Conservation (phyloP, 177 flowering plant genomes). For the Telopea speciosissima region DNA sequence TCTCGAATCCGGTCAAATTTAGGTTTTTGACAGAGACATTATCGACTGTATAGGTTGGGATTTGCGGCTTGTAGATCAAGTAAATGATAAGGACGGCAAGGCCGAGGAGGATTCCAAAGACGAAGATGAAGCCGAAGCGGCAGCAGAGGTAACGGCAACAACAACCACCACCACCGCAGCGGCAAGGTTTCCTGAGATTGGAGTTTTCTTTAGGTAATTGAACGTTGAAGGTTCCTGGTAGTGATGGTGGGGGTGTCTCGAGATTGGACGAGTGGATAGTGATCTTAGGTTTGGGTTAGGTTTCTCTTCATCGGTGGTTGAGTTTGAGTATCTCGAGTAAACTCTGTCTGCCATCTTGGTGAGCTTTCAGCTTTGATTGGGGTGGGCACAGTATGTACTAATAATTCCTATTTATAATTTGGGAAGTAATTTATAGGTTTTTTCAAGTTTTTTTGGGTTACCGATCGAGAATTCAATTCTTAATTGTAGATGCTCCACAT, state of each 20-base stretch:
- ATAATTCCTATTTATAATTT: no score
- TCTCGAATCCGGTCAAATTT: conserved; percentile 42
- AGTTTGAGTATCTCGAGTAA: conserved; percentile 14
- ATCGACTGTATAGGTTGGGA: conserved; percentile 49
- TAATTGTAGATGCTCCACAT: no score
- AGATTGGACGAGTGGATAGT: no score
- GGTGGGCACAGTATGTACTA: no score
- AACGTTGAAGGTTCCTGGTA: conserved; percentile 46
- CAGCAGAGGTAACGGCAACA: conserved; percentile 29
- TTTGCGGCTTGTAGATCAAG: conserved; percentile 53
- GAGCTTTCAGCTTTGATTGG: no score
- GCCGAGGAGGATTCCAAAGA: conserved; percentile 14
- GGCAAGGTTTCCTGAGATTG: conserved; percentile 23
- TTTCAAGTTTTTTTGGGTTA: no score
- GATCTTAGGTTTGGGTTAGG: background rate
- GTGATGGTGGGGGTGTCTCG: background rate
- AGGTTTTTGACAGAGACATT: conserved; percentile 41
- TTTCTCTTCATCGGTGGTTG: background rate
- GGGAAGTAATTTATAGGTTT: no score
- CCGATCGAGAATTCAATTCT: no score
- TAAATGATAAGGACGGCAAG: conserved; percentile 46
- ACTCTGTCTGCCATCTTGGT: conserved; percentile 17
- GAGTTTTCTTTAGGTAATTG: conserved; percentile 70
- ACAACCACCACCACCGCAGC: no score
- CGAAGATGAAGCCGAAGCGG: conserved; percentile 9